Percentiles rank a stretch among this genome's conserved stretches.
These are phyloP conservation scores for Conticribra guillardii DNA, from an alignment of 108 stramenopile genomes.

Conservation along the genomic window DNA sequence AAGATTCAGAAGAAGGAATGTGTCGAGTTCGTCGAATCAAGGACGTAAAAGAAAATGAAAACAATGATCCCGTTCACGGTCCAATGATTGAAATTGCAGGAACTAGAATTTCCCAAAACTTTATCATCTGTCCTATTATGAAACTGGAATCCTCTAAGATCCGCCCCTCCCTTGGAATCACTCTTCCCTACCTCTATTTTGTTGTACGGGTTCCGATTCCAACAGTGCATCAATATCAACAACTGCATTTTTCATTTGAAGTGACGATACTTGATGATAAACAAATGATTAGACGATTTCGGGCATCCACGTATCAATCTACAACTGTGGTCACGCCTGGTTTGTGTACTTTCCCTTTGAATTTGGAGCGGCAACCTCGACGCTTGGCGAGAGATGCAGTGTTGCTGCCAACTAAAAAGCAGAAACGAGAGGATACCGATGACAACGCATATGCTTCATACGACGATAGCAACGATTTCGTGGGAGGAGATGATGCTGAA, in stretches of 20 bases:
- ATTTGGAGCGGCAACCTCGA: conserved; percentile 18
- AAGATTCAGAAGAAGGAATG: no score
- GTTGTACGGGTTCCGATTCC: no score
- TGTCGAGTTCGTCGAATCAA: no score
- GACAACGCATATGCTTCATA: no score
- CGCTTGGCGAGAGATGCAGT: conserved; percentile 15
- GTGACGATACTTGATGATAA: conserved; percentile 28
- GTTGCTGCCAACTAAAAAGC: conserved; percentile 17
- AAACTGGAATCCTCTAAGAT: neutral
- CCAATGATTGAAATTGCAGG: conserved; percentile 7
- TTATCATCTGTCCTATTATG: conserved; percentile 16
- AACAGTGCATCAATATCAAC: conserved; percentile 9
- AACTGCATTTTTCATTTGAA: conserved; percentile 18
- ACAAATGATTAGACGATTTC: conserved; percentile 21
- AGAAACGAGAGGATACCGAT: neutral
- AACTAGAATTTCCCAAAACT: conserved; percentile 13
- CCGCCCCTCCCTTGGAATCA: conserved; percentile 25
- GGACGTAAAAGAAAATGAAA: no score
- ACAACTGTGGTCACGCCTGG: conserved; percentile 11
- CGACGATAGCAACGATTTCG: neutral
- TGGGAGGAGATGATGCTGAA: conserved; percentile 1
- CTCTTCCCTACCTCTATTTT: conserved; percentile 19
- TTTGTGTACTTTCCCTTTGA: conserved; percentile 25
- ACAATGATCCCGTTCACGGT: neutral
- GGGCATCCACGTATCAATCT: conserved; percentile 29